Base-by-base conservation (phyloP, 2,329 filamentous ascomycete genomes). In the Cucurbitaria berberidis region DNA sequence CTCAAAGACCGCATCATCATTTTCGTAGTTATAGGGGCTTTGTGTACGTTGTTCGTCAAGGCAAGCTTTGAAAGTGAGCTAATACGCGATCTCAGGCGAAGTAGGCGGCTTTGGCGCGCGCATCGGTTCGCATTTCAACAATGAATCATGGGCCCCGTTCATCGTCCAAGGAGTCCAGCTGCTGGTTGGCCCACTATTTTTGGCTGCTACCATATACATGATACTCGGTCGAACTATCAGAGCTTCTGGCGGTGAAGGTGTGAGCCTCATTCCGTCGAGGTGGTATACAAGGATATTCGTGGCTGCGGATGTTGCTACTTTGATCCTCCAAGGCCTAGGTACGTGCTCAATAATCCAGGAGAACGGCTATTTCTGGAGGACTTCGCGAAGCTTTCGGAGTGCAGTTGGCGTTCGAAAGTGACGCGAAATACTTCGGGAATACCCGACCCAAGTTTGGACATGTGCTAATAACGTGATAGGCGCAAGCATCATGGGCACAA, bases 131-230 rank as follows among this genome's bases (percentile, higher is more conserved):
- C 68, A 76, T 30, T 68, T 72, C 52, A 51, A 73, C 32, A 74
- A 76, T 5, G 56, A 64, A 43, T 51, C 63, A 19, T 69, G 79
- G 57, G 71, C 60, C 4, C 74, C 74, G 0, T 81, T 77, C 66
- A 71, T 80, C 16, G 53, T 75, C 10, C 75, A 79, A 59, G 74
- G 74, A n/a, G 65, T 70, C 34, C 66, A 79, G 16, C 62, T 79
- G 19, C 73, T 81, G 1, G 53, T 79, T n/a, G 76, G 78, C 1
- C 77, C 78, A 1, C 71, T 77, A 5, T 76, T 80, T 57, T 78
- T 80, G 57, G 78, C 78, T 9, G 78, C 78, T 0, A 76, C 76
- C 0, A 70, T 81, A 22, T 80, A 81, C 68, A 80, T 80, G 77
- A 76, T 75, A 22, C 72, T 80, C 2, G 72, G 76, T 2, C 73